Conservation (phyloP, 768 basidiomycete genomes). For the Suillus fuscotomentosus region DNA sequence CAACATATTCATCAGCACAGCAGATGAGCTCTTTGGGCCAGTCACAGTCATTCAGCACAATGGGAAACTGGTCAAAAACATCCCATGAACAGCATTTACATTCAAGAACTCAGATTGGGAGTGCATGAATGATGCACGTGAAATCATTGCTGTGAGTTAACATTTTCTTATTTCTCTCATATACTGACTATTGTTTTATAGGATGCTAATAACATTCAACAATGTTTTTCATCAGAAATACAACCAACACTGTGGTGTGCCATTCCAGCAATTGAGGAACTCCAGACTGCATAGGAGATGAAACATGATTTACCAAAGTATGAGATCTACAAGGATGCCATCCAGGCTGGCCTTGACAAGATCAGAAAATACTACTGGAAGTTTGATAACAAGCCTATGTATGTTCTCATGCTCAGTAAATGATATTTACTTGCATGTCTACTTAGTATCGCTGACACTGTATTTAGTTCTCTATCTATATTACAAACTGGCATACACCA, state of each 20-base stretch:
- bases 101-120: conserved; percentile 20
- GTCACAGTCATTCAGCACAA: conserved; percentile 24
- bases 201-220: conserved; percentile 27
- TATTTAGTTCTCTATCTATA: conserved; percentile 29
- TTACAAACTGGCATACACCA: conserved; percentile 29
- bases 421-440: background rate
- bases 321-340: conserved; percentile 15
- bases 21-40: conserved; percentile 27
- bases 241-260: conserved; percentile 24
- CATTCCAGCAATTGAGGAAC: conserved; percentile 27
- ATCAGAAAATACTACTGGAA: conserved; percentile 22
- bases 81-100: conserved; percentile 26
- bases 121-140: conserved; percentile 8
- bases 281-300: conserved; percentile 27
- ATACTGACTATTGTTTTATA: conserved; percentile 10
- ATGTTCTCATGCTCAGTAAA: conserved; percentile 26
- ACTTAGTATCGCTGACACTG: background rate
- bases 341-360: conserved; percentile 23
- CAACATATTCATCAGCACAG: conserved; percentile 18
- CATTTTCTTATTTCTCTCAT: conserved; percentile 3
- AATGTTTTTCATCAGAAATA: conserved; percentile 14
- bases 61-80: conserved; percentile 18
- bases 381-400: conserved; percentile 15
- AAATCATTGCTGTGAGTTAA: conserved; percentile 16
- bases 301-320: conserved; percentile 15